Evolutionary conservation across 2,329 filamentous ascomycete genomes (phyloP).

Genomic region (Lachnellula subtilissima): DNA sequence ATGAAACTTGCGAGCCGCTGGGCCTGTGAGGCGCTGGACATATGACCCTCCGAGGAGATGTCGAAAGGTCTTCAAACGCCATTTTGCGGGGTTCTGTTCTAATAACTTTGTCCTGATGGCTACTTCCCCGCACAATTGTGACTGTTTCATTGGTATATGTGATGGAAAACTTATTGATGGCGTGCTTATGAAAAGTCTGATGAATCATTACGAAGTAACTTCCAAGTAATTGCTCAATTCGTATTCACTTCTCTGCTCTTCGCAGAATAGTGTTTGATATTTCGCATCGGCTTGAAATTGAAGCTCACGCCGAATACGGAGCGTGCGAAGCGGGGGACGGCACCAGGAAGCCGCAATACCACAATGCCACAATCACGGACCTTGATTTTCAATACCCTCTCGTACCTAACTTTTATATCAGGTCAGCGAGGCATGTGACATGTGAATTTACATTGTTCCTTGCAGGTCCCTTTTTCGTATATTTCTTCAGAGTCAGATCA

Average conservation of each 20-base stretch:
- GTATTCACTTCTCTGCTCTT: background rate
- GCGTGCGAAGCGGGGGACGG: background rate
- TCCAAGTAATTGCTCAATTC: background rate
- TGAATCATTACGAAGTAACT: background rate
- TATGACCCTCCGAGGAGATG: conserved; percentile 25
- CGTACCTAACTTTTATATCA: background rate
- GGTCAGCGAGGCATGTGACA: background rate
- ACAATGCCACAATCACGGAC: background rate
- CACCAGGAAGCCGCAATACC: background rate
- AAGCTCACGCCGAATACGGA: background rate
- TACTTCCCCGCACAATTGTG: conserved; percentile 1
- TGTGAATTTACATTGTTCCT: too few species aligned
- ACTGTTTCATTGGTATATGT: background rate
- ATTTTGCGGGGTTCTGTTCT: conserved; percentile 16
- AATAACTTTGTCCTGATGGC: background rate
- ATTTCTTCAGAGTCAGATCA: too few species aligned
- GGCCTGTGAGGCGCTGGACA: background rate
- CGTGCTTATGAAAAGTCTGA: background rate
- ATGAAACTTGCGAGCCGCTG: background rate
- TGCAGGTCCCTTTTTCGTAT: too few species aligned
- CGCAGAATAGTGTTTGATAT: background rate
- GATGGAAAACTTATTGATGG: background rate
- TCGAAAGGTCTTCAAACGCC: conserved; percentile 12
- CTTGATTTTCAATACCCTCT: background rate
- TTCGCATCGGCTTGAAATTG: background rate